Percentiles rank a stretch among this genome's conserved stretches.
Conservation (phyloP, 257 asterid genomes). For the Solanum dulcamara region DNA sequence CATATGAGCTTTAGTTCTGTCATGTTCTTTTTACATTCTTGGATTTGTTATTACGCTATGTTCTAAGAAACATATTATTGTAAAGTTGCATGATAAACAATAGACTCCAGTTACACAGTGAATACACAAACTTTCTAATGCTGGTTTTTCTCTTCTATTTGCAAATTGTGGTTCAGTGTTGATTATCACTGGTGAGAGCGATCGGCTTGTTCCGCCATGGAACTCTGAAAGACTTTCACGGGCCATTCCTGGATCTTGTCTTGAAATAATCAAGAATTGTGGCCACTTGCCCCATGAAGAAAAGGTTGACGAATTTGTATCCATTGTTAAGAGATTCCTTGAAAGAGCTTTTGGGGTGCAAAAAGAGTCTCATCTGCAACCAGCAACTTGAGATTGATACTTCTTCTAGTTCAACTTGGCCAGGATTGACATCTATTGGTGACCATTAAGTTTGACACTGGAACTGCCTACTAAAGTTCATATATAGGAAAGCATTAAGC, state of each 20-base stretch:
- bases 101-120: background rate
- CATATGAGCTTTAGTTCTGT: background rate
- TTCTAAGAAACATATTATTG: background rate
- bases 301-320: slow-evolving; percentile 64
- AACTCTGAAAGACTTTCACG: slow-evolving; percentile 67
- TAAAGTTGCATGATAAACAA: background rate
- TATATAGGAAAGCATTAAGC: background rate
- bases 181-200: slow-evolving; percentile 79
- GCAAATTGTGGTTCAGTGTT: slow-evolving; percentile 39
- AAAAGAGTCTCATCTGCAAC: slow-evolving; percentile 34
- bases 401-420: background rate
- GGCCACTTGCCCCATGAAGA: slow-evolving; percentile 98
- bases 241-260: slow-evolving; percentile 67
- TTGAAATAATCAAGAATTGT: slow-evolving; percentile 69
- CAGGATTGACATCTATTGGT: background rate
- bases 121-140: background rate
- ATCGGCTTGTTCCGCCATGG: slow-evolving; percentile 91
- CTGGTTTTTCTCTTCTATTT: slow-evolving; percentile 6
- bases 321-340: slow-evolving; percentile 60
- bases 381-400: slow-evolving; percentile 29
- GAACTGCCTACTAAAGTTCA: background rate
- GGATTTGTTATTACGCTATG: background rate
- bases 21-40: background rate
- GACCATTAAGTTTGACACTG: background rate
- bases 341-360: slow-evolving; percentile 29